phyloP scores from a whole-genome alignment of 306 rosid genomes.

The Geum urbanum region DNA sequence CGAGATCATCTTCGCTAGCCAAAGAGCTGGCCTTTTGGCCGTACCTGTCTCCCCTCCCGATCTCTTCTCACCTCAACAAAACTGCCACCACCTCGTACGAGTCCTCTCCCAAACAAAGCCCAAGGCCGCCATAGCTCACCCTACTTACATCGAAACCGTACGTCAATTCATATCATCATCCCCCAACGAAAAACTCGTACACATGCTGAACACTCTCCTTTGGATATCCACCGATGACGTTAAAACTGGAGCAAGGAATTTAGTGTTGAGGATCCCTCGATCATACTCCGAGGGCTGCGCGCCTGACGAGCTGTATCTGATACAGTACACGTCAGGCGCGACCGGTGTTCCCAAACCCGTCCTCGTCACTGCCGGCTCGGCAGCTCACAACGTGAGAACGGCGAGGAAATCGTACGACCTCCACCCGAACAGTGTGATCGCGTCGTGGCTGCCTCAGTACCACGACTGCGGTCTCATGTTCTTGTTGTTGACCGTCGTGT shows the following conservation, averaged over 20 bases:
- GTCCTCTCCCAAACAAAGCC: constrained; percentile 73
- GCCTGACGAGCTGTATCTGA: constrained; percentile 48
- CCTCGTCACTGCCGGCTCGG: constrained; percentile 65
- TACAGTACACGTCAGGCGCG: constrained; percentile 83
- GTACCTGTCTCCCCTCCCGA: constrained; percentile 66
- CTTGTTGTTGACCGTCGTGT: constrained; percentile 55
- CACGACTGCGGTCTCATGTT: constrained; percentile 89
- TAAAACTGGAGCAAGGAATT: constrained; percentile 12
- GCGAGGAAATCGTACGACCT: constrained; percentile 75
- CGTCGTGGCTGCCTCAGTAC: constrained; percentile 86
- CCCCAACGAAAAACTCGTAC: constrained; percentile 28
- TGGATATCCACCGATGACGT: constrained; percentile 53
- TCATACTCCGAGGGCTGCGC: constrained; percentile 43
- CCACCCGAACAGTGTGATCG: constrained; percentile 56
- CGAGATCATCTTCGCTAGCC: constrained; percentile 60
- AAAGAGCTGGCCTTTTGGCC: constrained; percentile 64
- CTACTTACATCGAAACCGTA: constrained; percentile 37
- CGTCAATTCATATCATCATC: constrained; percentile 35
- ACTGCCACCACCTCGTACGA: constrained; percentile 46
- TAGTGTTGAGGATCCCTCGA: neutral
- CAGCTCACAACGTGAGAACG: constrained; percentile 64
- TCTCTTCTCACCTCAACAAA: constrained; percentile 42
- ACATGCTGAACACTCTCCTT: constrained; percentile 28
- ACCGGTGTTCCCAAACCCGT: constrained; percentile 76
- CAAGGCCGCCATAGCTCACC: constrained; percentile 67